phyloP scores from a whole-genome alignment of 2,329 filamentous ascomycete genomes.

The Neurospora crassa region DNA sequence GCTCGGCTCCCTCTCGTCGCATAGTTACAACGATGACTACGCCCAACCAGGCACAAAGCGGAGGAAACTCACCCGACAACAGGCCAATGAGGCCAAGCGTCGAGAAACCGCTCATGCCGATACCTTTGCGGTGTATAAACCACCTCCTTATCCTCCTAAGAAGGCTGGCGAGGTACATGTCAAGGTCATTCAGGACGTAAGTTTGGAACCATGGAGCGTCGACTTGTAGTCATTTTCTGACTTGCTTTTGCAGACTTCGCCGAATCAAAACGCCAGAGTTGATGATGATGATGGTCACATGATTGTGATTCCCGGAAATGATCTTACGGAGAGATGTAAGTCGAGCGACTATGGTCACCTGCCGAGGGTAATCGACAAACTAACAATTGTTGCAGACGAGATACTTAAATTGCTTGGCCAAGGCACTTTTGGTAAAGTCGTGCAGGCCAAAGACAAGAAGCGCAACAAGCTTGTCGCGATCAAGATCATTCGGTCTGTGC shows the following conservation, averaged over 20 bases:
- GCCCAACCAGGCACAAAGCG: conserved; percentile 68
- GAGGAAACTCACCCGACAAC: conserved; percentile 75
- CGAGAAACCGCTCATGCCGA: conserved; percentile 51
- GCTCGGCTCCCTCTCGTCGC: conserved; percentile 57
- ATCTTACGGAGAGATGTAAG: conserved; percentile 84
- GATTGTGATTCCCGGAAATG: conserved; percentile 78
- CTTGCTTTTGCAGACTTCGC: conserved; percentile 23
- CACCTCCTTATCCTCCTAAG: conserved; percentile 78
- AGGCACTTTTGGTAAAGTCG: conserved; percentile 96
- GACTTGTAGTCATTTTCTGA: background rate
- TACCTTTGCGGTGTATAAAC: conserved; percentile 69
- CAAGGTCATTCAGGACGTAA: conserved; percentile 53
- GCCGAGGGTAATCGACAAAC: background rate
- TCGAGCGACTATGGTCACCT: conserved; percentile 15
- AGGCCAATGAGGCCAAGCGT: conserved; percentile 74
- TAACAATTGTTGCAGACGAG: conserved; percentile 50
- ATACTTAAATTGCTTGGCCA: conserved; percentile 87
- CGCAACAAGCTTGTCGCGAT: conserved; percentile 77
- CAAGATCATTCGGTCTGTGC: conserved; percentile 96
- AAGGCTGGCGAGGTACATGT: conserved; percentile 75
- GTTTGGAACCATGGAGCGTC: conserved; percentile 20
- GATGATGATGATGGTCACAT: conserved; percentile 98
- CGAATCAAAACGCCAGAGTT: conserved; percentile 58
- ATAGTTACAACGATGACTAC: conserved; percentile 46
- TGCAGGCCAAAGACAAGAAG: conserved; percentile 76